Evolutionary conservation across 75 land plant species (phyloP).

Genomic region (Cunninghamia lanceolata): DNA sequence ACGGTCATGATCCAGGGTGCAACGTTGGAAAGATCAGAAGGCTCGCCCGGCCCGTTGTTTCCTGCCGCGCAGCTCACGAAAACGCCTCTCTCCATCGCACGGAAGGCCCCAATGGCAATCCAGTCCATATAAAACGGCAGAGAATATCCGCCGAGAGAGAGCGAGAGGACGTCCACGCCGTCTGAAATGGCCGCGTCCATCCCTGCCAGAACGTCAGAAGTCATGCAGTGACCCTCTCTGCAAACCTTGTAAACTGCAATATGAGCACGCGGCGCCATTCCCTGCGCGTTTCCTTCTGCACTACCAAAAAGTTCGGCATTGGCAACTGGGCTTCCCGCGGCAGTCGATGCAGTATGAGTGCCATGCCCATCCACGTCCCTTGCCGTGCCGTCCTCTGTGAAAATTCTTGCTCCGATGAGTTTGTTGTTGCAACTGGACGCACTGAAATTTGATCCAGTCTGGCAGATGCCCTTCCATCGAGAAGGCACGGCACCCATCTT

Average conservation of each 20-base stretch:
- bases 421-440: conserved; percentile 39
- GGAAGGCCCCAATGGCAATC: conserved; percentile 22
- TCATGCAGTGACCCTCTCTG: not conserved
- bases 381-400: conserved; percentile 6
- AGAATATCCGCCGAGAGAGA: too few relatives aligned
- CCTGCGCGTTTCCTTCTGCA: conserved; percentile 15
- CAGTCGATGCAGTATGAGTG: conserved; percentile 30
- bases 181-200: too few relatives aligned
- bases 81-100: conserved; percentile 13
- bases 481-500: conserved; percentile 34
- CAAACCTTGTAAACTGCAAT: conserved; percentile 29
- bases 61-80: conserved; percentile 25
- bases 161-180: too few relatives aligned
- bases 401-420: conserved; percentile 45
- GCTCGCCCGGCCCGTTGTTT: conserved; percentile 17
- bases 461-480: conserved; percentile 50
- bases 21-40: conserved; percentile 4
- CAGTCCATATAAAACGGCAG: not conserved
- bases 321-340: conserved; percentile 7
- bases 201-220: not conserved
- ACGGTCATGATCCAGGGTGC: conserved; percentile 26
- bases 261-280: conserved; percentile 19
- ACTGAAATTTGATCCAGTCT: conserved; percentile 24
- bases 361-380: conserved; percentile 24
- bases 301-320: conserved; percentile 12